Evolutionary conservation across 2,329 filamentous ascomycete species (phyloP), one percentile per base, ranked within the genome.

Genomic region (Aureobasidium sp.): DNA sequence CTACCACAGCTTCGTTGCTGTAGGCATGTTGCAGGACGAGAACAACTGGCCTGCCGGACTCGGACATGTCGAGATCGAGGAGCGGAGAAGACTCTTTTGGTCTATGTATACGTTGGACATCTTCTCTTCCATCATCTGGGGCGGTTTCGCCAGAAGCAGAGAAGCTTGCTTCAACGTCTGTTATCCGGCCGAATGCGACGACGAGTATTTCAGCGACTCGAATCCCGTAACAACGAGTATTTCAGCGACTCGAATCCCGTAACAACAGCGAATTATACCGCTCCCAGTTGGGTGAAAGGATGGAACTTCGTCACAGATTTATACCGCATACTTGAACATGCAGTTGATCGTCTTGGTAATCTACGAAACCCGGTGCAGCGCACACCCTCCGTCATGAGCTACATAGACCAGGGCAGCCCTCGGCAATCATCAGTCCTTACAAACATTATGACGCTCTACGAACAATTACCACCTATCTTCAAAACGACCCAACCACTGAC

Each of bases 241-340:
- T 53, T 62, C 37, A 59, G 64, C 48, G 58, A 71, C 71, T 42
- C 75, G 77, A 39, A 71, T 67, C 21, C 64, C 67, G 25, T 59
- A 63, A 44, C 70, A 30, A 45, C 53, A 60, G 44, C 27, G 41
- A 8, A 60, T 5, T 16, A 29, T 13, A 47, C n/a, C 32, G 55
- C 21, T 9, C 51, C 59, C 29, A 73, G 72, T 60, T 83, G 81
- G 81, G 68, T 83, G 9, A 74, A 74, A 44, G 81, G 81, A 16
- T 82, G 80, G 79, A 83, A 83, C 68, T 81, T 81, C 61, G 80
- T 77, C n/a, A 82, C 79, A 0, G 79, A 82, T 65, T 69, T 83
- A 0, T 83, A 82, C 66, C 76, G 80, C 6, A 74, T 82, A 10
- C 69, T 84, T 14, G 81, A 84, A 65, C 79, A 83, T 64, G 37